Evolutionary conservation across 2,329 filamentous ascomycete genomes (phyloP).

Genomic region (Botrytis pseudocinerea): DNA sequence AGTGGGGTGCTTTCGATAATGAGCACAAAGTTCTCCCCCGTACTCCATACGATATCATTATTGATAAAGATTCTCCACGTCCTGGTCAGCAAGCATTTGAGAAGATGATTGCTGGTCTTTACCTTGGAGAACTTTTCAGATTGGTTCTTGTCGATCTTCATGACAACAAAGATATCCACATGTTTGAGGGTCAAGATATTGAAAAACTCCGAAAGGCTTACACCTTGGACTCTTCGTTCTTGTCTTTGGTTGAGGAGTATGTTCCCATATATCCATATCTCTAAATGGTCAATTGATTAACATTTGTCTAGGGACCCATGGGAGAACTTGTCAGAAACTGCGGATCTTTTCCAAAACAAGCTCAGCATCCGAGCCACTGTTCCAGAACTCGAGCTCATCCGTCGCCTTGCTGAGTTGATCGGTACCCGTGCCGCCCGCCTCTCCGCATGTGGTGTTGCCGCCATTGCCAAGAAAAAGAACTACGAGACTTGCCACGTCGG

Average conservation of each 20-base stretch:
- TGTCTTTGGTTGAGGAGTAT: constrained; percentile 87
- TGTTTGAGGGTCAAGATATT: constrained; percentile 85
- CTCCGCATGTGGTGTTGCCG: constrained; percentile 90
- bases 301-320: constrained; percentile 73
- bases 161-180: constrained; percentile 69
- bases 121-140: constrained; percentile 92
- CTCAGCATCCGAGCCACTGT: constrained; percentile 70
- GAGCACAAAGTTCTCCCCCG: constrained; percentile 83
- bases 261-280: constrained; percentile 37
- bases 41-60: constrained; percentile 80
- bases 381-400: constrained; percentile 84
- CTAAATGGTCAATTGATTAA: constrained; percentile 28
- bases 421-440: constrained; percentile 91
- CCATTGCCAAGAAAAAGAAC: constrained; percentile 95
- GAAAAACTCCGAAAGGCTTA: constrained; percentile 81
- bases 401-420: constrained; percentile 88
- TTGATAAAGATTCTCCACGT: constrained; percentile 88
- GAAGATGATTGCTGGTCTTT: constrained; percentile 96
- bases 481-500: constrained; percentile 89
- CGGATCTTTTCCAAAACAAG: constrained; percentile 75
- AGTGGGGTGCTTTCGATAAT: constrained; percentile 96
- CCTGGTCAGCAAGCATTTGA: constrained; percentile 95
- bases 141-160: constrained; percentile 82
- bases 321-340: constrained; percentile 90
- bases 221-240: constrained; percentile 87